Conservation (phyloP, 2,329 filamentous ascomycete genomes). For the Diaporthe caulivora region DNA sequence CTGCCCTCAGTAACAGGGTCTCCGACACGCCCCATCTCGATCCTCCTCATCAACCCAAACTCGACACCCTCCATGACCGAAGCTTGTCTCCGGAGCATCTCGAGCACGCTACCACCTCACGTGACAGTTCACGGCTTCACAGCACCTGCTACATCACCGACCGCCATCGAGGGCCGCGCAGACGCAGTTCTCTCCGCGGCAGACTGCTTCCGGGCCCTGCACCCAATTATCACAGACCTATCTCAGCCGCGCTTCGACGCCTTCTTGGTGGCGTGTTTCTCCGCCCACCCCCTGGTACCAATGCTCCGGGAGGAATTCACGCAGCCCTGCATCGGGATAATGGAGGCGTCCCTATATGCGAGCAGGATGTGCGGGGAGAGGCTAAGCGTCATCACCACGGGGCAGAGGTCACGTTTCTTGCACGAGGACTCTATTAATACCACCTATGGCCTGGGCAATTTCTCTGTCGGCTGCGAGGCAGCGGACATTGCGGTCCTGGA, state of each 20-base stretch:
- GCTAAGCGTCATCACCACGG: slow-evolving; percentile 59
- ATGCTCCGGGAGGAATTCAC: slow-evolving; percentile 60
- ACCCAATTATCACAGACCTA: slow-evolving; percentile 51
- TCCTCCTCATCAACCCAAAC: slow-evolving; percentile 74
- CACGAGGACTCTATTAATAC: slow-evolving; percentile 54
- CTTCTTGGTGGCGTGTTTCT: slow-evolving; percentile 63
- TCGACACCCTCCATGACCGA: slow-evolving; percentile 70
- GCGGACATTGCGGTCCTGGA: slow-evolving; percentile 57
- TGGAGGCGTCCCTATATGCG: slow-evolving; percentile 62
- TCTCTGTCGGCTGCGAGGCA: slow-evolving; percentile 56
- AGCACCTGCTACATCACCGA: slow-evolving; percentile 59
- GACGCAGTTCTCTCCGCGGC: slow-evolving; percentile 64
- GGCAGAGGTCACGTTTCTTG: slow-evolving; percentile 53
- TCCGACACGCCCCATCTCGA: slow-evolving; percentile 46
- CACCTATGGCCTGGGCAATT: slow-evolving; percentile 55
- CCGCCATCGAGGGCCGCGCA: slow-evolving; percentile 62
- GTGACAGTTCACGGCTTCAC: slow-evolving; percentile 64
- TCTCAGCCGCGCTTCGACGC: slow-evolving; percentile 54
- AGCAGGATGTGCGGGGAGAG: slow-evolving; percentile 61
- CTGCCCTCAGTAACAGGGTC: slow-evolving; percentile 34
- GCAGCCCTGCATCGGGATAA: slow-evolving; percentile 61
- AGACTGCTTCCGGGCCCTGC: slow-evolving; percentile 58
- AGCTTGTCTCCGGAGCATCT: slow-evolving; percentile 58
- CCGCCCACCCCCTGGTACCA: slow-evolving; percentile 58
- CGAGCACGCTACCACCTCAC: slow-evolving; percentile 57